These are phyloP conservation scores for Epichloe brachyelytri DNA, from an alignment of 2,329 filamentous ascomycete genomes.

Conservation along the genomic window DNA sequence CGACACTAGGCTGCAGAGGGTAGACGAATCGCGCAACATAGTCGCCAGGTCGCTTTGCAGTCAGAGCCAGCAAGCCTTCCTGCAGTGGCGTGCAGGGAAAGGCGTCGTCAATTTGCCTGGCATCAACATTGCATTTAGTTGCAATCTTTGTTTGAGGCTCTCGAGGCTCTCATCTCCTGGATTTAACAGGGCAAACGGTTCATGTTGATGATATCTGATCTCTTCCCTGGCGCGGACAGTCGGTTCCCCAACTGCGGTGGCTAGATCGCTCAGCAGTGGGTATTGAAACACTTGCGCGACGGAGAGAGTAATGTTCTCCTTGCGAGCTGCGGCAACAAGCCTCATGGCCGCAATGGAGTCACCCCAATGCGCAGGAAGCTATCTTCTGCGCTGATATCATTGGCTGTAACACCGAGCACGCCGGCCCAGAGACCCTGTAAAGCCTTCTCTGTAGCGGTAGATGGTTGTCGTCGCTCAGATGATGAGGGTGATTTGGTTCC, in stretches of 20 bases:
- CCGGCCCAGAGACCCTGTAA: conserved; percentile 3
- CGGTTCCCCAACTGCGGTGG: not conserved
- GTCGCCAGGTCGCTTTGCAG: conserved; percentile 26
- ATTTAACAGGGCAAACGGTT: conserved; percentile 2
- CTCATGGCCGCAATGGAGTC: conserved; percentile 35
- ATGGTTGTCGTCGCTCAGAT: not conserved
- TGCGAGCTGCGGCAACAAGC: conserved; percentile 19
- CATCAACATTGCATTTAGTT: not conserved
- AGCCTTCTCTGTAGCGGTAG: not conserved
- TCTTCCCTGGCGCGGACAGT: not conserved
- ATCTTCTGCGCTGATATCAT: conserved; percentile 23
- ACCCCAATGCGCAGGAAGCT: conserved; percentile 35
- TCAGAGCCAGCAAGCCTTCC: conserved; percentile 35
- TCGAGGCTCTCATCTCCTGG: not conserved
- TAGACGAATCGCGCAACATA: conserved; percentile 35
- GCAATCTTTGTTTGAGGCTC: not conserved
- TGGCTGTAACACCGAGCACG: conserved; percentile 4
- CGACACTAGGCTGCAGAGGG: conserved; percentile 17
- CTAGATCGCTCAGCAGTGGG: conserved; percentile 4
- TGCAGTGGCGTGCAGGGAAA: conserved; percentile 39
- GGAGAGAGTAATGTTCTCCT: conserved; percentile 22
- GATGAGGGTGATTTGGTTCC: not conserved
- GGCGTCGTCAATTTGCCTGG: conserved; percentile 27
- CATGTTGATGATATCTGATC: not conserved
- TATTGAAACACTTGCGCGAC: conserved; percentile 29